Conservation (phyloP, 1,284 basidiomycete genomes). For the Laetiporus sulphureus region DNA sequence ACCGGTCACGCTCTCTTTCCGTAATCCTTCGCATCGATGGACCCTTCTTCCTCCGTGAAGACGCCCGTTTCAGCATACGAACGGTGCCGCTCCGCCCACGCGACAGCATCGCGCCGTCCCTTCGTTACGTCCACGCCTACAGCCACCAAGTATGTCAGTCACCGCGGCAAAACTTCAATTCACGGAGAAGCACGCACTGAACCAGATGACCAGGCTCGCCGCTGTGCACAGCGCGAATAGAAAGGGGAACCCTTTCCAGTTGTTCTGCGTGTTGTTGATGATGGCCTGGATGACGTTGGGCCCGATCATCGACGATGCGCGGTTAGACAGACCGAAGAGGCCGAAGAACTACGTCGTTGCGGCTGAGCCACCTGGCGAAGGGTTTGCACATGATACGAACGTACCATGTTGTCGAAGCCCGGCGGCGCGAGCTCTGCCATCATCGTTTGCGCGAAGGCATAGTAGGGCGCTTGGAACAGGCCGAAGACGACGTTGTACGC, state of each 20-base stretch:
- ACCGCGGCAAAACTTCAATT: not conserved
- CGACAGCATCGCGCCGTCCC: conserved; percentile 58
- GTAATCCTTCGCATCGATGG: conserved; percentile 9
- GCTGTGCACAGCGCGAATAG: conserved; percentile 64
- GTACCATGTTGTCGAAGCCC: conserved; percentile 77
- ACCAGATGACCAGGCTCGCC: conserved; percentile 67
- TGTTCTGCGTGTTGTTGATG: conserved; percentile 63
- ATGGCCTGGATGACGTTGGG: conserved; percentile 78
- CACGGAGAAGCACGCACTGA: conserved; percentile 28
- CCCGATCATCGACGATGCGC: conserved; percentile 77
- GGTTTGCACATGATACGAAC: conserved; percentile 8
- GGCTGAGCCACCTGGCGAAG: not conserved
- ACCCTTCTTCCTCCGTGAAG: conserved; percentile 15
- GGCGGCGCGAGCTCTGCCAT: conserved; percentile 81
- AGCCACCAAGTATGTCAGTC: not conserved
- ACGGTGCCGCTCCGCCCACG: conserved; percentile 44
- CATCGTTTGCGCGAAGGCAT: conserved; percentile 81
- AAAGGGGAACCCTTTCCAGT: conserved; percentile 82
- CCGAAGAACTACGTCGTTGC: conserved; percentile 71
- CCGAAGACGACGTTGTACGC: conserved; percentile 79
- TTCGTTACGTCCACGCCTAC: conserved; percentile 57
- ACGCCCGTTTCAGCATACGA: conserved; percentile 22
- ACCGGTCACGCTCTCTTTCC: conserved; percentile 9
- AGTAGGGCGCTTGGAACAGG: conserved; percentile 83
- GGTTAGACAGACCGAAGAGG: conserved; percentile 77